phyloP scores from a whole-genome alignment of 2,329 filamentous ascomycete genomes.

The Colletotrichum endophyticum region DNA sequence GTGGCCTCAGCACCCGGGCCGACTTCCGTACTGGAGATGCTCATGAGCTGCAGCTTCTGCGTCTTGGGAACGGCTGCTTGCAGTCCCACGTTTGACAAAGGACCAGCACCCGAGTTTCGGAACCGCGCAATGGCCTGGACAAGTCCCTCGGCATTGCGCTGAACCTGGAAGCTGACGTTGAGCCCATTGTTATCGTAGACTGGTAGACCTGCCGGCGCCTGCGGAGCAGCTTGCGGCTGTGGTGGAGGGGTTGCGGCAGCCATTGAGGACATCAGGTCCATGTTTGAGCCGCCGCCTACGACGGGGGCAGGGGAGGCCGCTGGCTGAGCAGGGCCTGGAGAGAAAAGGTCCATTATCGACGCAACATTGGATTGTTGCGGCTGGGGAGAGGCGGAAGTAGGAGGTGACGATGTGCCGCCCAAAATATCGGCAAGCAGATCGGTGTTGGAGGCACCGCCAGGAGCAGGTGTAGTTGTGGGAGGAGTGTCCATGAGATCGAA shows the following conservation, averaged over 20 bases:
- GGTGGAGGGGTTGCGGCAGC: conserved; percentile 39
- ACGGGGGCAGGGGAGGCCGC: conserved; percentile 37
- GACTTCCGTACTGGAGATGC: conserved; percentile 82
- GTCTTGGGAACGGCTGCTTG: conserved; percentile 97
- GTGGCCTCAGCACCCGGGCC: conserved; percentile 81
- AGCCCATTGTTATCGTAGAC: conserved; percentile 91
- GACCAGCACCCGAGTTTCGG: conserved; percentile 73
- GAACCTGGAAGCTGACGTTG: conserved; percentile 79
- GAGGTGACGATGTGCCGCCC: conserved; percentile 66
- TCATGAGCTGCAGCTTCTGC: conserved; percentile 90
- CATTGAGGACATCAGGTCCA: conserved; percentile 55
- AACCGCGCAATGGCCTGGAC: conserved; percentile 87
- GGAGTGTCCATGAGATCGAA: conserved; percentile 90
- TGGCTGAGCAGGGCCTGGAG: conserved; percentile 30
- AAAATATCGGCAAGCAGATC: conserved; percentile 93
- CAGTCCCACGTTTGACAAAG: conserved; percentile 77
- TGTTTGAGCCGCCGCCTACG: conserved; percentile 33
- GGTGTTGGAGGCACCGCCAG: conserved; percentile 70
- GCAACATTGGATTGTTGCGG: conserved; percentile 63
- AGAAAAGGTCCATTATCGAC: conserved; percentile 92
- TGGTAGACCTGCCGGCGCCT: conserved; percentile 61
- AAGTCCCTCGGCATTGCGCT: conserved; percentile 78
- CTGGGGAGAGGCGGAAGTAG: conserved; percentile 50
- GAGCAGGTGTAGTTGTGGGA: conserved; percentile 50
- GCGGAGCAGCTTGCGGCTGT: conserved; percentile 36